These are phyloP conservation scores for Prunus padus DNA, from an alignment of 306 rosid species.

Conservation along the genomic window DNA sequence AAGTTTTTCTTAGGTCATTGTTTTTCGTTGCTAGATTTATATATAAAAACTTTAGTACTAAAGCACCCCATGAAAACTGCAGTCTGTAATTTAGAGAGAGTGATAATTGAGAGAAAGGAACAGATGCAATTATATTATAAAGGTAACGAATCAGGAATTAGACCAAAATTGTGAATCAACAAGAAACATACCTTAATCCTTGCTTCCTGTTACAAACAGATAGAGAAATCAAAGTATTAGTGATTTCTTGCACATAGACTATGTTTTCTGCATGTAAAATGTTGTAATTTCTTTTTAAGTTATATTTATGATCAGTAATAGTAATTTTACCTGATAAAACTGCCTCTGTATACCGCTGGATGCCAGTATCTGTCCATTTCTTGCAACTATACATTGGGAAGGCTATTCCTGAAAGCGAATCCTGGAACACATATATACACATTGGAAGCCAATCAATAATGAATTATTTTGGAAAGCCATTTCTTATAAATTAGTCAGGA, in stretches of 20 bases:
- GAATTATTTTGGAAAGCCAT: no score
- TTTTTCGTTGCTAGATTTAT: no score
- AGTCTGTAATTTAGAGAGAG: constrained; percentile 38
- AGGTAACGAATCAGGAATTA: no score
- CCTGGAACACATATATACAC: constrained; percentile 53
- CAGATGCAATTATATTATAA: no score
- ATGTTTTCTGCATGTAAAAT: no score
- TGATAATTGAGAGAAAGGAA: neutral
- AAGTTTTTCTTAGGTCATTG: no score
- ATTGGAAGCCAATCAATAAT: no score
- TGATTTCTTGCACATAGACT: no score
- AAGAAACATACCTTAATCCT: constrained; percentile 60
- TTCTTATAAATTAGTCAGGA: no score
- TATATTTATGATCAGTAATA: no score
- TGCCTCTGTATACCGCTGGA: constrained; percentile 49
- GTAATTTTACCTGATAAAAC: constrained; percentile 49
- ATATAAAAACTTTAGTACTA: no score
- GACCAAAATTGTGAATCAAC: neutral
- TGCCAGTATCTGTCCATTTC: constrained; percentile 46
- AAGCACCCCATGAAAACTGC: constrained; percentile 79
- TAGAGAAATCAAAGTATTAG: neutral
- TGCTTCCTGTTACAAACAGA: constrained; percentile 59
- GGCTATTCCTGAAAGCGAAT: constrained; percentile 49
- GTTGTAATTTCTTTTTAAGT: no score
- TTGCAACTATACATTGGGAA: constrained; percentile 53